Percentiles rank a stretch among this genome's conserved stretches.
These are phyloP conservation scores for Cerioporus squamosus DNA, from an alignment of 1,284 basidiomycete species.

Conservation along the genomic window DNA sequence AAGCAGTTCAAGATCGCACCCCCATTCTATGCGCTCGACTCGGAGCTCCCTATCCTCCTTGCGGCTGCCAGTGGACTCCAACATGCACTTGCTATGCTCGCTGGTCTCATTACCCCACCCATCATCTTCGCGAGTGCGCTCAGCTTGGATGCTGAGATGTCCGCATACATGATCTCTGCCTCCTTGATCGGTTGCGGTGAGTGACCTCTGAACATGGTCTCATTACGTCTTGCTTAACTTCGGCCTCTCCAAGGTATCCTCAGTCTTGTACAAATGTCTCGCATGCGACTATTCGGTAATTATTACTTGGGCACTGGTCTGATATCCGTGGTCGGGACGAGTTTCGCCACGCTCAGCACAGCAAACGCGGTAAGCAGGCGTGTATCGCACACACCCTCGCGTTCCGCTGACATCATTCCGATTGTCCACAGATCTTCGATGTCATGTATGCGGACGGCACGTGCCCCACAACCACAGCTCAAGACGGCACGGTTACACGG, in stretches of 20 bases:
- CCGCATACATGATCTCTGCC: slow-evolving; percentile 85
- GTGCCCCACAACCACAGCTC: slow-evolving; percentile 62
- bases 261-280: slow-evolving; percentile 78
- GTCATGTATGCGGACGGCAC: slow-evolving; percentile 81
- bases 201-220: slow-evolving; percentile 21
- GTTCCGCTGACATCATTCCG: neutral
- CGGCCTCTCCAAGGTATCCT: slow-evolving; percentile 58
- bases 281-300: slow-evolving; percentile 59
- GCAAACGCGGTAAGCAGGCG: slow-evolving; percentile 61
- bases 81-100: slow-evolving; percentile 83
- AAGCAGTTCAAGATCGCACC: slow-evolving; percentile 45
- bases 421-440: slow-evolving; percentile 53
- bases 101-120: slow-evolving; percentile 63
- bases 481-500: slow-evolving; percentile 64
- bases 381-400: neutral
- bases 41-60: slow-evolving; percentile 69
- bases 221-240: neutral
- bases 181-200: slow-evolving; percentile 79
- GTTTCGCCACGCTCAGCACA: slow-evolving; percentile 81
- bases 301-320: slow-evolving; percentile 81
- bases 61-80: slow-evolving; percentile 75
- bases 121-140: slow-evolving; percentile 79
- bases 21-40: slow-evolving; percentile 76
- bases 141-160: slow-evolving; percentile 56
- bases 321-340: slow-evolving; percentile 85